Evolutionary conservation across 2,329 filamentous ascomycete species (phyloP).

Genomic region (Cladosporium sphaerospermum): DNA sequence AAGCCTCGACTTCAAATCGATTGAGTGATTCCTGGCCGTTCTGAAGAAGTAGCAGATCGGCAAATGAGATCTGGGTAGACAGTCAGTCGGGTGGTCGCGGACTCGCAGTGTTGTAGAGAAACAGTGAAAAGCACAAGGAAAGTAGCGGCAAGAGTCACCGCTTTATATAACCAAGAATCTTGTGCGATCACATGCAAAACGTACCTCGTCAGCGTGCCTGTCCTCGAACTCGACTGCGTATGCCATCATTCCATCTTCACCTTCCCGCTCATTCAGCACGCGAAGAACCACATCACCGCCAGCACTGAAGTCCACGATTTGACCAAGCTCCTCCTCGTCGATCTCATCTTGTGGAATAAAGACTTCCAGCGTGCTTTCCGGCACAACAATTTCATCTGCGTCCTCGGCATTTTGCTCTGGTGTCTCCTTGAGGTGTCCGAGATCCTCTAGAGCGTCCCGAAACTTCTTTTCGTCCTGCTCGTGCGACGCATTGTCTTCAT

Average conservation of each 20-base stretch:
- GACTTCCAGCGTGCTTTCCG: not conserved
- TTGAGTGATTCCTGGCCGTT: constrained; percentile 44
- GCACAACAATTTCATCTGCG: not conserved
- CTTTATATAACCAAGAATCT: not conserved
- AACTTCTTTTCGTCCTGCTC: constrained; percentile 13
- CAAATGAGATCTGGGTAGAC: constrained; percentile 37
- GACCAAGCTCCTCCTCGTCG: constrained; percentile 13
- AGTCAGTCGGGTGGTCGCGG: not conserved
- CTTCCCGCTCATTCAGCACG: constrained; percentile 34
- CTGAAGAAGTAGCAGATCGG: constrained; percentile 38
- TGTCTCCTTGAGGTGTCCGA: not conserved
- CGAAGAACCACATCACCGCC: constrained; percentile 30
- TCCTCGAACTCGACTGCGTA: constrained; percentile 41
- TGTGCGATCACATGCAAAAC: constrained; percentile 19
- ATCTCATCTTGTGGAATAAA: constrained; percentile 9
- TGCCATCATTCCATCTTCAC: constrained; percentile 25
- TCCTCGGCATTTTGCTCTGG: not conserved
- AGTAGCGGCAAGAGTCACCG: not conserved
- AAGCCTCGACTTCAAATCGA: constrained; percentile 31
- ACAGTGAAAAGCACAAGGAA: not conserved
- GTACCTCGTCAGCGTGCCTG: constrained; percentile 36
- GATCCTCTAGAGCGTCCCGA: not conserved
- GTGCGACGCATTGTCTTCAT: constrained; percentile 10
- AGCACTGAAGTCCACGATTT: constrained; percentile 23
- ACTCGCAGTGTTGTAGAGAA: not conserved